Evolutionary conservation across 441 rosid species (phyloP), one percentile per base, ranked within the genome.

Genomic region (Pelargonium myrrhifolium): DNA sequence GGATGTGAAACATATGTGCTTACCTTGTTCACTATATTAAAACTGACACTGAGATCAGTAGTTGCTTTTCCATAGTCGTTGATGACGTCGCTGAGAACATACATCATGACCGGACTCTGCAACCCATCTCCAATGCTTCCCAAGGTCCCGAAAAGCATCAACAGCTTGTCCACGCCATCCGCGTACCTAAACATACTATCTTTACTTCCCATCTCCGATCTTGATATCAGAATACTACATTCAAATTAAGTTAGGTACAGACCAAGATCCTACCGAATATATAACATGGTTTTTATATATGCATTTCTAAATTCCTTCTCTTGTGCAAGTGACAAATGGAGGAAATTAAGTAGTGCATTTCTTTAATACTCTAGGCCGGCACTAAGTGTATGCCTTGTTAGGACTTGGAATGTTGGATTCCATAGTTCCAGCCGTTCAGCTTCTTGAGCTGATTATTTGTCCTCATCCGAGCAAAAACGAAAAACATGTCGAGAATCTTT

Each of bases 71-170:
- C 93, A 72, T 73, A 87, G 10, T 84, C 86, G 73, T 85, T 82
- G 71, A 87, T 87, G n/a, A 85, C 90, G 47, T 63, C 59, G 72
- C 93, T 85, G 1, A 85, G 75, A 42, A 87, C 80, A 76, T 73
- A 80, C 90, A 82, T 81, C 1, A 77, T 71, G 18, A 84, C 75
- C 74, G 89, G 88, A 45, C 80, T 77, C 71, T 82, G 90, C 84
- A 85, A 7, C 62, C 90, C 93, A 79, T 87, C 93, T 69, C 90
- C 93, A 72, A 85, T 80, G 85, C 93, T 84, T 24, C 90, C 93
- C 68, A 87, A 65, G 60, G 78, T 74, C 65, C 90, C 90, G 7
- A 85, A 72, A 2, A 85, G 15, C 90, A 85, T 87, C 80, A 85
- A 66, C 66, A 81, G 4, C 83, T 81, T 87, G 79, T 87, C 93